phyloP scores from a whole-genome alignment of 768 basidiomycete genomes.

The Leccinum subtestaceum region DNA sequence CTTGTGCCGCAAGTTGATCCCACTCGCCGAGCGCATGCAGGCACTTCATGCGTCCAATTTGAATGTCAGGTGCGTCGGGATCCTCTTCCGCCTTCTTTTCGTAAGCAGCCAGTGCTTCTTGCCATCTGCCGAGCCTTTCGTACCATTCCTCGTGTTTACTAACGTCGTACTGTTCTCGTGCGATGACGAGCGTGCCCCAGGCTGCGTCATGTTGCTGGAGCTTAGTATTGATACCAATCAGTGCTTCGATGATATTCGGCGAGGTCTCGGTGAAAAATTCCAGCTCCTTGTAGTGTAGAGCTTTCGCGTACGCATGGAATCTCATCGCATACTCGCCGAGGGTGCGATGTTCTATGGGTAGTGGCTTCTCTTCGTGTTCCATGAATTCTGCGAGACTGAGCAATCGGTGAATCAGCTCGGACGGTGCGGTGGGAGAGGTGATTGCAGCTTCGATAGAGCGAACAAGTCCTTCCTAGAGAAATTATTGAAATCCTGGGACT shows the following conservation, averaged over 20 bases:
- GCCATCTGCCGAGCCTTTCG: slow-evolving; percentile 94
- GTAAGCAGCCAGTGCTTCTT: slow-evolving; percentile 85
- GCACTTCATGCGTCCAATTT: slow-evolving; percentile 92
- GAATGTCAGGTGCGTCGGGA: slow-evolving; percentile 70
- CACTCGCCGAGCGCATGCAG: slow-evolving; percentile 97
- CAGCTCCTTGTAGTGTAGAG: slow-evolving; percentile 96
- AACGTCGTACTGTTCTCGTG: slow-evolving; percentile 85
- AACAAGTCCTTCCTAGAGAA: slow-evolving; percentile 84
- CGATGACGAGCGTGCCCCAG: slow-evolving; percentile 91
- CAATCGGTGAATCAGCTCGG: slow-evolving; percentile 87
- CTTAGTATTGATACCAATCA: slow-evolving; percentile 95
- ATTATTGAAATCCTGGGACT: slow-evolving; percentile 4
- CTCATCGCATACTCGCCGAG: slow-evolving; percentile 92
- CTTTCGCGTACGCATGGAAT: slow-evolving; percentile 94
- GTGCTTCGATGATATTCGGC: slow-evolving; percentile 85
- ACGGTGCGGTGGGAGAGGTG: slow-evolving; percentile 69
- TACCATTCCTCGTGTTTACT: slow-evolving; percentile 98
- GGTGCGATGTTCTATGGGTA: slow-evolving; percentile 90
- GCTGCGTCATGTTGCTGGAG: slow-evolving; percentile 97
- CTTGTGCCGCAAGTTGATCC: slow-evolving; percentile 84
- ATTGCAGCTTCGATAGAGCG: slow-evolving; percentile 86
- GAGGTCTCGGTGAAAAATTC: slow-evolving; percentile 95
- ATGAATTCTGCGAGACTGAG: slow-evolving; percentile 97
- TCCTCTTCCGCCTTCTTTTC: slow-evolving; percentile 76
- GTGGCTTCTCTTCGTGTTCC: slow-evolving; percentile 96